Evolutionary conservation across 2,329 filamentous ascomycete genomes (phyloP), one percentile per base, ranked within the genome.

Genomic region (Paecilomyces dactylethromorphus): DNA sequence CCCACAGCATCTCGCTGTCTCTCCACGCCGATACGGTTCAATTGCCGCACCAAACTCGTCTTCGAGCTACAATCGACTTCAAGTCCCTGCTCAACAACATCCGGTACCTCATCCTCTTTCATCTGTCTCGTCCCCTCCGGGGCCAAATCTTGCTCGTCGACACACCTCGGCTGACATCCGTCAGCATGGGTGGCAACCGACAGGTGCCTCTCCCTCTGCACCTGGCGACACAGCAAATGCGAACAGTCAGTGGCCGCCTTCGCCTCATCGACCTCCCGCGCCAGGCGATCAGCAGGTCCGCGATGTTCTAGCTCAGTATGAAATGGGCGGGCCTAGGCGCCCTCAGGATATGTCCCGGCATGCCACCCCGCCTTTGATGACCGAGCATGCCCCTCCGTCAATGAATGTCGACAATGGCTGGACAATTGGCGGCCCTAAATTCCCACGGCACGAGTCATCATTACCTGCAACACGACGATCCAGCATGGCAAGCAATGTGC

Each of bases 81-180:
- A 85, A 65, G 83, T 87, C 11, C 84, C 86, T 13, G 84, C 86
- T n/a, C 87, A 87, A 58, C 84, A 86, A 32, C 89, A 90, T 69
- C 87, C 87, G 33, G 79, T 87, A 21, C 83, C 87, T 18, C 84
- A 86, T 69, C 84, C 84, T 18, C 76, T 84, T 35, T 80, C 83
- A n/a, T 79, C 78, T 57, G 80, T 80, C 59, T 76, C 79, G 21
- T 84, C 84, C 39, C 82, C 84, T 24, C 82, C 83, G n/a, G 74
- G 73, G 1, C 83, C 85, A 58, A 92, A 86, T 67, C 81, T 96
- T 53, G 84, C 87, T 52, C 87, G 93, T 63, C 86, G 93, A 61
- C 94, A 99, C 75, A 99, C 94, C 1, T 93, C 92, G 45, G 94
- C 94, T 59, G 94, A 99, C 71, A 97, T 99, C 66, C 88, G 94